phyloP scores from a whole-genome alignment of 2,329 filamentous ascomycete species.

The Pseudogymnoascus sp. region DNA sequence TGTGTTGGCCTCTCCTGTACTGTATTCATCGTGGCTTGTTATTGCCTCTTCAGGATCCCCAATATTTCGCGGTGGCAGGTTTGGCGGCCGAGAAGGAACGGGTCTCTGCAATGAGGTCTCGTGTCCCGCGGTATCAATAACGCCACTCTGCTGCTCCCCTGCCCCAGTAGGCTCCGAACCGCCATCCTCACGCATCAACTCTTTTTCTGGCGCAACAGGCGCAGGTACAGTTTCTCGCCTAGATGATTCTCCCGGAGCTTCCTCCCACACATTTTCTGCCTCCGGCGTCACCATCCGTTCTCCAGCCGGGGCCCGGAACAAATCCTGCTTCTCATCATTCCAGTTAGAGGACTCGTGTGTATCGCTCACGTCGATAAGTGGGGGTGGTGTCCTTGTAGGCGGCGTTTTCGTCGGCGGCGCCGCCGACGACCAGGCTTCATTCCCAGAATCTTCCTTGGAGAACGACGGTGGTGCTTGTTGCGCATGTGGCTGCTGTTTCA shows the following conservation, averaged over 20 bases:
- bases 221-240: neutral
- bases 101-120: neutral
- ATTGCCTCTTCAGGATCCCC: constrained; percentile 21
- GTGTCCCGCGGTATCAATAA: neutral
- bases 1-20: constrained; percentile 18
- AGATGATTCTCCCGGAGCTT: constrained; percentile 17
- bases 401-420: constrained; percentile 14
- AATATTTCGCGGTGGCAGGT: constrained; percentile 12
- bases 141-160: constrained; percentile 2
- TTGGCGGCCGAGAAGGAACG: neutral
- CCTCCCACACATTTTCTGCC: constrained; percentile 26
- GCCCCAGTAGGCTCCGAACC: neutral
- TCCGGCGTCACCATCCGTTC: constrained; percentile 21
- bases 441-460: constrained; percentile 22
- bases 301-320: constrained; percentile 16
- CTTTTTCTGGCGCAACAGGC: neutral
- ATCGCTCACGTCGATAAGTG: constrained; percentile 25
- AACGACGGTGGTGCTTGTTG: constrained; percentile 17
- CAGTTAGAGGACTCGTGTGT: constrained; percentile 26
- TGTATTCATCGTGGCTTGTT: constrained; percentile 21
- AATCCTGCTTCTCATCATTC: constrained; percentile 24
- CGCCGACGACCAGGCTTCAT: constrained; percentile 23
- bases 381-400: constrained; percentile 15
- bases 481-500: constrained; percentile 16
- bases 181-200: neutral